Evolutionary conservation across 805 yeast genomes (phyloP), one percentile per base, ranked within the genome.

Genomic region (Lipomyces sp.): DNA sequence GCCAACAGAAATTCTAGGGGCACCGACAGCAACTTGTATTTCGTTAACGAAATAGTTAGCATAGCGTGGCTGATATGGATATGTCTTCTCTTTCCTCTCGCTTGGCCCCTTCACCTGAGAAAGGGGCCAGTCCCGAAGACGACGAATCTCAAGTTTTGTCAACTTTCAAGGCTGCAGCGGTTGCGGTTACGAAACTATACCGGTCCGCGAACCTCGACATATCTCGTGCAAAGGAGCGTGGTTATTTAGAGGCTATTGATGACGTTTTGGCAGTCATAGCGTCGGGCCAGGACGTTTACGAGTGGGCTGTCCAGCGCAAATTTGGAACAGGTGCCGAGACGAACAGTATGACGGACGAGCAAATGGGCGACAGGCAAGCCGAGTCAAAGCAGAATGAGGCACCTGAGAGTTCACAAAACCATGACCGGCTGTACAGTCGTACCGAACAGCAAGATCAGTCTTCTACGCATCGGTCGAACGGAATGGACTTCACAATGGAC

Each of bases 121-220:
- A 80, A 7, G 32, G 39, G 58, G 13, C 58, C 37, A 59, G 35
- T 30, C 59, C 33, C 13, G 65, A 77, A 34, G 83, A 82, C 35
- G 77, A 87, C 57, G 84, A 82, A 66, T 78, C 77, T 54, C 89
- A 88, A 57, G 79, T 89, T 35, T 82, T 86, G 0, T 77, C 79
- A n/a, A 89, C 87, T 73, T 89, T 88, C 77, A 87, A 86, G 75
- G 82, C 81, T 63, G 92, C 92, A 5, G 92, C 92, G 34, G 84
- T 87, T 63, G 83, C 90, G 5, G 90, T 88, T 34, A 88, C 92
- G 15, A 83, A 87, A 13, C 78, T 89, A 35, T 89, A 89, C 71
- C 77, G 90, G 59, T 76, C 87, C 4, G 84, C 90, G 7, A 86
- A 84, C 68, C 82, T 83, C 59, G 81, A 86, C 59, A 82, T 79